A percentile compares a stretch with the other conserved stretches of the same genome.
Conservation (phyloP, 163 green algal genomes). For the Scenedesmus sp. region DNA sequence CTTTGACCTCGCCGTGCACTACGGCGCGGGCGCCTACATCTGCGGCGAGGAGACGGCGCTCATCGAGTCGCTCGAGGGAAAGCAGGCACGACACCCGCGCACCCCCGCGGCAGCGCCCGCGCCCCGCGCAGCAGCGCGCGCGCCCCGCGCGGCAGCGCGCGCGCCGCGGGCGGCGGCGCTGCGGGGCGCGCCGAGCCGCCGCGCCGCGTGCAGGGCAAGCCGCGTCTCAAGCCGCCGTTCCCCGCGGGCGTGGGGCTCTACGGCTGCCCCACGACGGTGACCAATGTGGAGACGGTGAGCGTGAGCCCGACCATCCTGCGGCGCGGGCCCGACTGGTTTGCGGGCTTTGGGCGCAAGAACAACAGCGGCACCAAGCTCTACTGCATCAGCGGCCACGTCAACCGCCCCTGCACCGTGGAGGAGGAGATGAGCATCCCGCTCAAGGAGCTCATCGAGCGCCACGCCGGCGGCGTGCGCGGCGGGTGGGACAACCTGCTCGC, state of each 20-base stretch:
- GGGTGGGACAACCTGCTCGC: slow-evolving; percentile 99
- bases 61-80: slow-evolving; percentile 96
- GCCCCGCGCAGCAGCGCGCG: background rate
- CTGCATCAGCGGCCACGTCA: slow-evolving; percentile 99
- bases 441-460: slow-evolving; percentile 95
- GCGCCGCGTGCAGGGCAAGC: slow-evolving; percentile 80
- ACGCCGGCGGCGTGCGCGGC: slow-evolving; percentile 92
- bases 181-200: background rate
- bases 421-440: slow-evolving; percentile 99
- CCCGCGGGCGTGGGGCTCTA: slow-evolving; percentile 97
- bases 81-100: slow-evolving; percentile 33
- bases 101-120: too few relatives aligned
- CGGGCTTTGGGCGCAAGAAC: slow-evolving; percentile 97
- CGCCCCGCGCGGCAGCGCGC: too few relatives aligned
- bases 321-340: slow-evolving; percentile 97
- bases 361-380: slow-evolving; percentile 99
- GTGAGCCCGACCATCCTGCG: slow-evolving; percentile 98
- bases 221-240: slow-evolving; percentile 98
- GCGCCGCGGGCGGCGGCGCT: too few relatives aligned
- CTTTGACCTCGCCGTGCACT: slow-evolving; percentile 92
- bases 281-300: slow-evolving; percentile 98
- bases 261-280: slow-evolving; percentile 98
- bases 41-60: slow-evolving; percentile 99
- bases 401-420: slow-evolving; percentile 95
- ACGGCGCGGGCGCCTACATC: slow-evolving; percentile 98